Evolutionary conservation across 768 basidiomycete genomes (phyloP).

Genomic region (Pleurotus tuoliensis): DNA sequence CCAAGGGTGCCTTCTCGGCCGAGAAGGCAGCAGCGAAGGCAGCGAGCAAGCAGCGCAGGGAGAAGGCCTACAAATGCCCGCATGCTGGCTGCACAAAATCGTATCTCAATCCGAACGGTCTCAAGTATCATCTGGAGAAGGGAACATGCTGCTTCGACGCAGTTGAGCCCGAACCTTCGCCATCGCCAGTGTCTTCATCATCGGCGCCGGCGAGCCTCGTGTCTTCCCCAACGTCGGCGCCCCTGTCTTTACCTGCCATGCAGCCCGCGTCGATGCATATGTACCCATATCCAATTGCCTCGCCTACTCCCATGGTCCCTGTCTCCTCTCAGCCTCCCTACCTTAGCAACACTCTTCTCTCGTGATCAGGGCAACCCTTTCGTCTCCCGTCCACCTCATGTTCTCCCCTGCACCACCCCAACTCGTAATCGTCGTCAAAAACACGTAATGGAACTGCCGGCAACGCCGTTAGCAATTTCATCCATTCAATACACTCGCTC

Average conservation of each 20-base stretch:
- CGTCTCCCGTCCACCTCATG: not conserved
- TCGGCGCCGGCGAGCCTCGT: not conserved
- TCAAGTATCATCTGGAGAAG: constrained; percentile 66
- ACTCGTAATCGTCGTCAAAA: constrained; percentile 9
- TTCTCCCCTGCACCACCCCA: not conserved
- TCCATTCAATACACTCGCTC: not conserved
- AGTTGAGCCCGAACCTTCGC: not conserved
- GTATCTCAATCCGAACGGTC: constrained; percentile 64
- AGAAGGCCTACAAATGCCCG: constrained; percentile 48
- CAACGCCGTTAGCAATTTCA: not conserved
- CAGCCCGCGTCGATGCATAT: not conserved
- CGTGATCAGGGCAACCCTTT: not conserved
- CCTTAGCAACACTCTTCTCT: not conserved
- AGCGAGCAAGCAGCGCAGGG: constrained; percentile 21
- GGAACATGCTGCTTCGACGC: constrained; percentile 53
- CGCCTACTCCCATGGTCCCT: constrained; percentile 5
- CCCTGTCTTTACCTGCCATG: not conserved
- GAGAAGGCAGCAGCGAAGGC: not conserved
- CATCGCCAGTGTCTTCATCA: not conserved
- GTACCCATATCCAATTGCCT: not conserved
- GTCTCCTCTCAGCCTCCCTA: constrained; percentile 1
- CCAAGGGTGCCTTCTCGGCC: not conserved
- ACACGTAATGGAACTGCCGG: not conserved
- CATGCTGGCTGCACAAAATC: constrained; percentile 53
- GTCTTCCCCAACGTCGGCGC: not conserved